Evolutionary conservation across 208 protist genomes (phyloP).

Genomic region (Trichomonas tenax): DNA sequence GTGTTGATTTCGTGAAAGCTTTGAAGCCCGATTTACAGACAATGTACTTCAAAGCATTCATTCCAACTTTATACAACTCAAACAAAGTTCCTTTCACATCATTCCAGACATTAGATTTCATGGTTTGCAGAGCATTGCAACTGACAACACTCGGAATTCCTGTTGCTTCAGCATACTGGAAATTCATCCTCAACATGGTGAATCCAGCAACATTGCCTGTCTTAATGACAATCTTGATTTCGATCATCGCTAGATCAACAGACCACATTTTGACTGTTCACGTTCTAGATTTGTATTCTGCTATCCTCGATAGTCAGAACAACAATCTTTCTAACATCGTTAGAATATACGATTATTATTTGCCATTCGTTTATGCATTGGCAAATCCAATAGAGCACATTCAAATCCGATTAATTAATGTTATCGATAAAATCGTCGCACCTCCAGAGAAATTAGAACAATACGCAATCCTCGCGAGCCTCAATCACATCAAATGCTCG

Average conservation of each 20-base stretch:
- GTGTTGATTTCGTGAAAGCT: background rate
- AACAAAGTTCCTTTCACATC: background rate
- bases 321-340: background rate
- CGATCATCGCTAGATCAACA: background rate
- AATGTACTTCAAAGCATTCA: background rate
- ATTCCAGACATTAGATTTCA: background rate
- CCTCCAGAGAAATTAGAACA: background rate
- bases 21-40: background rate
- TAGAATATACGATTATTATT: background rate
- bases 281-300: background rate
- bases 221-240: background rate
- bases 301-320: background rate
- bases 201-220: background rate
- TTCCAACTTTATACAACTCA: background rate
- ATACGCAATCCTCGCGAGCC: background rate
- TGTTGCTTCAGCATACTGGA: background rate
- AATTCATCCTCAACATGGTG: background rate
- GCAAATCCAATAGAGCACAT: background rate
- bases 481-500: background rate
- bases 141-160: background rate
- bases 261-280: background rate
- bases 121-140: background rate
- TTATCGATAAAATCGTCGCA: background rate
- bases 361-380: background rate
- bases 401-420: background rate